These are phyloP conservation scores for Tubosaeta sp. DNA, from an alignment of 768 basidiomycete genomes.

Conservation along the genomic window DNA sequence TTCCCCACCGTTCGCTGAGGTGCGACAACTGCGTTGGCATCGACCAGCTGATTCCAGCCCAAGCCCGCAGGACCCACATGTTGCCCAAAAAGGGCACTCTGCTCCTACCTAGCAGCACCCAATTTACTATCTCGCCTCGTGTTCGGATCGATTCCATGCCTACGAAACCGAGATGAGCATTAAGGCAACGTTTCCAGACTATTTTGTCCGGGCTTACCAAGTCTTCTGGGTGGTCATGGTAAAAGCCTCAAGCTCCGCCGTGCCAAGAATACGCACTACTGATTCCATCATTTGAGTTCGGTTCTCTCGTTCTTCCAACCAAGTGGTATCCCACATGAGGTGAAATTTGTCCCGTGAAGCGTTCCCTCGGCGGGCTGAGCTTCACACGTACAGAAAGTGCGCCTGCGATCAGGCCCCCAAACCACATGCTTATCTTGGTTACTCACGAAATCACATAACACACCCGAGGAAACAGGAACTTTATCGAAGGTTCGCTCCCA, in stretches of 20 bases:
- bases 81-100: not conserved
- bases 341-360: conserved; percentile 2
- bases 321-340: conserved; percentile 3
- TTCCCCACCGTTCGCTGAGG: not conserved
- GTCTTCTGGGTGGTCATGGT: not conserved
- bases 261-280: not conserved
- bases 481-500: conserved; percentile 9
- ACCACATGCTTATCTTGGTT: conserved; percentile 16
- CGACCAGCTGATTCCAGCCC: not conserved
- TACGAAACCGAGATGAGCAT: conserved; percentile 1
- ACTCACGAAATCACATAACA: conserved; percentile 1
- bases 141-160: conserved; percentile 6
- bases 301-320: not conserved
- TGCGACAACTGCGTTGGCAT: not conserved
- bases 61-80: not conserved
- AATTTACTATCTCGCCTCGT: conserved; percentile 12
- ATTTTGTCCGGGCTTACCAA: not conserved
- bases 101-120: not conserved
- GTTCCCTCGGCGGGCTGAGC: conserved; percentile 7
- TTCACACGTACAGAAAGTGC: conserved; percentile 15
- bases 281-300: conserved; percentile 1
- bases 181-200: not conserved
- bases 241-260: not conserved
- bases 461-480: conserved; percentile 11
- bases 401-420: not conserved